phyloP scores from a whole-genome alignment of 2,329 filamentous ascomycete genomes.

The Cucurbitaria berberidis region DNA sequence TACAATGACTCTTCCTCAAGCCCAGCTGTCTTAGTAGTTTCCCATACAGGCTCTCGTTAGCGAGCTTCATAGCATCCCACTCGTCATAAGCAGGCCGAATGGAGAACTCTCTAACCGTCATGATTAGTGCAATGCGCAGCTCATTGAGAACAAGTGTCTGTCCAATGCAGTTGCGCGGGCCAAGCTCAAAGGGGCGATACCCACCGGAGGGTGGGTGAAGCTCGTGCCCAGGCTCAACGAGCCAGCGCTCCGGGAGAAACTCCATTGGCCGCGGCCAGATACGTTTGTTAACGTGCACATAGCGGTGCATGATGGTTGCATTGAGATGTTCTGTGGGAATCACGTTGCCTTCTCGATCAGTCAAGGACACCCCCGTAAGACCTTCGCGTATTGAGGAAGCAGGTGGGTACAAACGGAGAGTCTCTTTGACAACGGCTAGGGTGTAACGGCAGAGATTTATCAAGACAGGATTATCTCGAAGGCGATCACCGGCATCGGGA shows the following conservation, averaged over 20 bases:
- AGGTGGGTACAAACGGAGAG: constrained; percentile 39
- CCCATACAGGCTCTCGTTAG: neutral
- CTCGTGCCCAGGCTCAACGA: constrained; percentile 6
- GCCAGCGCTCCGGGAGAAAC: constrained; percentile 34
- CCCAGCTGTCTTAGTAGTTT: neutral
- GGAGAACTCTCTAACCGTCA: constrained; percentile 13
- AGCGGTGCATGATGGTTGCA: constrained; percentile 11
- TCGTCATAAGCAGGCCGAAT: constrained; percentile 18
- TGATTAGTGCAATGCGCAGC: constrained; percentile 16
- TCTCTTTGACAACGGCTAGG: constrained; percentile 44
- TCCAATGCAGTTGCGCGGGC: constrained; percentile 48
- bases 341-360: constrained; percentile 4
- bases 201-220: constrained; percentile 16
- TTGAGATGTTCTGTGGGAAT: constrained; percentile 17
- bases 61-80: constrained; percentile 10
- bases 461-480: constrained; percentile 20
- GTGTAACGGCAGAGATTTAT: constrained; percentile 38
- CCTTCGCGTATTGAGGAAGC: constrained; percentile 35
- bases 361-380: constrained; percentile 1
- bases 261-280: constrained; percentile 17
- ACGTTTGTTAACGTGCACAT: constrained; percentile 22
- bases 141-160: constrained; percentile 46
- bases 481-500: constrained; percentile 8
- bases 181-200: constrained; percentile 48
- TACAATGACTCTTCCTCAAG: neutral